Percentiles rank a stretch among this genome's conserved stretches.
phyloP scores from a whole-genome alignment of 176 grass and related monocot species.

The Musa acuminata region DNA sequence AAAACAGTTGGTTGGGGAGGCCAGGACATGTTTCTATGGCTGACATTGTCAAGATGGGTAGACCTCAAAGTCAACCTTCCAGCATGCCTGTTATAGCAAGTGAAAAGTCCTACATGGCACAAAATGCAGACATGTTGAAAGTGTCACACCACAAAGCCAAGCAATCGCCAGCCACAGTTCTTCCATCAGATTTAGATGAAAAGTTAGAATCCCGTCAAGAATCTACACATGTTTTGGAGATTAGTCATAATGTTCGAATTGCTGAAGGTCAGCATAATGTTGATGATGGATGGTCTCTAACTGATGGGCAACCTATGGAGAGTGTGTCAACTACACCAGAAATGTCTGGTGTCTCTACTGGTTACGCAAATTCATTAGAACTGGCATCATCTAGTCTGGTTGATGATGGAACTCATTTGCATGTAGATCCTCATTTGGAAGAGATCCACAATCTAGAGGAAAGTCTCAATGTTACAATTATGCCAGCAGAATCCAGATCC shows the following conservation, averaged over 20 bases:
- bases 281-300: conserved; percentile 52
- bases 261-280: conserved; percentile 19
- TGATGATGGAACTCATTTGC: conserved; percentile 32
- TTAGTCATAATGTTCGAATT: conserved; percentile 26
- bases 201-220: conserved; percentile 32
- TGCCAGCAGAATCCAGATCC: conserved; percentile 26
- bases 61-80: conserved; percentile 48
- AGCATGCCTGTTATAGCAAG: conserved; percentile 24
- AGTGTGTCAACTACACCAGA: conserved; percentile 22
- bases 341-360: conserved; percentile 27
- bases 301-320: conserved; percentile 35
- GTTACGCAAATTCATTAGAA: conserved; percentile 18
- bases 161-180: conserved; percentile 33
- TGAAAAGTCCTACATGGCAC: conserved; percentile 50
- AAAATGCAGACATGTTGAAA: conserved; percentile 56
- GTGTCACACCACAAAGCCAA: conserved; percentile 22
- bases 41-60: conserved; percentile 91
- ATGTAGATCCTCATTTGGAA: conserved; percentile 12
- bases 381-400: conserved; percentile 10
- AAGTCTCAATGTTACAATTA: conserved; percentile 11
- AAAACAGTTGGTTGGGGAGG: conserved; percentile 61
- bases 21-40: conserved; percentile 86
- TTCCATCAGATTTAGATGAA: conserved; percentile 31
- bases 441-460: conserved; percentile 20
- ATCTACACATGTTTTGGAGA: conserved; percentile 33